Evolutionary conservation across 352 stramenopile species (phyloP).

Genomic region (Globisporangium polare): DNA sequence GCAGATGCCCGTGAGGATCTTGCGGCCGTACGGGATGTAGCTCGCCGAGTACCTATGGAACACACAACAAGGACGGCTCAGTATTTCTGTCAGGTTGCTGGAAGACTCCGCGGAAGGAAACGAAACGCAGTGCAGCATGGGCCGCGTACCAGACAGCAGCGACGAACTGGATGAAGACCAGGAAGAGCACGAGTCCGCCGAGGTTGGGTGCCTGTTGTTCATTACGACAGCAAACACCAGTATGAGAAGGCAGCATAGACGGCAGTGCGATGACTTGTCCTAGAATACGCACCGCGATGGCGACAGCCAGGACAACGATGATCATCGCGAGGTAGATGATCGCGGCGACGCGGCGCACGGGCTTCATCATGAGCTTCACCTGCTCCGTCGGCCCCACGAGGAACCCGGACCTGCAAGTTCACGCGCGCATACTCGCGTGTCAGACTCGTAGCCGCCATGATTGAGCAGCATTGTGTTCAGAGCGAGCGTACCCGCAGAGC

Average conservation of each 20-base stretch:
- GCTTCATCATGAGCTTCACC: constrained; percentile 86
- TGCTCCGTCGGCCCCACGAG: constrained; percentile 78
- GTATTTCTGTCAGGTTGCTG: too few species aligned
- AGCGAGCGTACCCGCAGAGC: constrained; percentile 62
- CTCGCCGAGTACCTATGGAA: constrained; percentile 67
- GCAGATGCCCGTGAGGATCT: constrained; percentile 63
- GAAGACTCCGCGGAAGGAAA: too few species aligned
- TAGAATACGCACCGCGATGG: constrained; percentile 45
- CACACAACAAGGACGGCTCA: too few species aligned
- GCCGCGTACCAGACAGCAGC: constrained; percentile 60
- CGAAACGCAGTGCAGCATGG: too few species aligned
- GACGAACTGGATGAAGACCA: constrained; percentile 74
- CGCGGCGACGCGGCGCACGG: constrained; percentile 64
- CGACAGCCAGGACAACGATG: constrained; percentile 61
- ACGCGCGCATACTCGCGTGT: neutral
- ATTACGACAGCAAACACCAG: neutral
- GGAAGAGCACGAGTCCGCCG: constrained; percentile 68
- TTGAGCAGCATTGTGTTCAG: neutral
- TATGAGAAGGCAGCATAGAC: neutral
- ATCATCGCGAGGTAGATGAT: constrained; percentile 81
- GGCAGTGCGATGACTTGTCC: neutral
- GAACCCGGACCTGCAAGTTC: constrained; percentile 56
- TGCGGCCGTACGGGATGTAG: constrained; percentile 82
- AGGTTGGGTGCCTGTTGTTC: constrained; percentile 47
- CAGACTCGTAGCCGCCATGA: neutral